Base-by-base conservation (phyloP, 495 filamentous ascomycete species). In the Trichoderma virens region DNA sequence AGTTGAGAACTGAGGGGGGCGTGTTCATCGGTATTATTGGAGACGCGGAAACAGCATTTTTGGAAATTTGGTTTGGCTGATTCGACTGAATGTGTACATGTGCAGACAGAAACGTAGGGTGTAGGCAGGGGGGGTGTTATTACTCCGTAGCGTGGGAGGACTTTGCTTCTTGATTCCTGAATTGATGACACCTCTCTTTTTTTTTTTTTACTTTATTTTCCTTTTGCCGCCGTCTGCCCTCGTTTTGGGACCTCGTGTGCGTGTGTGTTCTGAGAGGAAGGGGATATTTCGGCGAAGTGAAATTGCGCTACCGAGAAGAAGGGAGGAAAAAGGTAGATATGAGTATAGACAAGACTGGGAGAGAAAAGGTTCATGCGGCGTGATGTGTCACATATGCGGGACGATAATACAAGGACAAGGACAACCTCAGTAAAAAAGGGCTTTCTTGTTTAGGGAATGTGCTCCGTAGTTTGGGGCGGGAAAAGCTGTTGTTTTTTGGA, bases 371-470 rank as follows among this genome's bases (percentile, higher is more conserved):
- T 27, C 8, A 27, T 30, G 51, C 51, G 23, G 25, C 51, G 25
- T 56, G 51, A 56, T 56, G 51, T 56, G 51, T 56, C 51, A 56
- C 25, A 56, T 56, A 56, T 56, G 51, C 51, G 51, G 25, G 25
- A 31, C 11, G 51, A 56, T 9, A 8, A 56, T 20, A 28, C 14
- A 27, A 56, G 27, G 23, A 56, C 11, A n/a, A 30, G 51, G 25
- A 8, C n/a, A 8, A 18, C 1, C 5, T 7, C 5, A 20, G 18
- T 4, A 20, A 3, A 23, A 47, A 2, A n/a, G 1, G 51, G 51
- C 27, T 56, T 56, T 27, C 51, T 56, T 14, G 18, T 56, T 56
- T 30, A 30, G 51, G 51, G 27, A 56, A 27, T 5, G 23, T 27
- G 23, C 25, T 14, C 25, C 3, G 51, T 51, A 20, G n/a, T 7